These are phyloP conservation scores for Trametopsis cervina DNA, from an alignment of 768 basidiomycete species.

Conservation along the genomic window DNA sequence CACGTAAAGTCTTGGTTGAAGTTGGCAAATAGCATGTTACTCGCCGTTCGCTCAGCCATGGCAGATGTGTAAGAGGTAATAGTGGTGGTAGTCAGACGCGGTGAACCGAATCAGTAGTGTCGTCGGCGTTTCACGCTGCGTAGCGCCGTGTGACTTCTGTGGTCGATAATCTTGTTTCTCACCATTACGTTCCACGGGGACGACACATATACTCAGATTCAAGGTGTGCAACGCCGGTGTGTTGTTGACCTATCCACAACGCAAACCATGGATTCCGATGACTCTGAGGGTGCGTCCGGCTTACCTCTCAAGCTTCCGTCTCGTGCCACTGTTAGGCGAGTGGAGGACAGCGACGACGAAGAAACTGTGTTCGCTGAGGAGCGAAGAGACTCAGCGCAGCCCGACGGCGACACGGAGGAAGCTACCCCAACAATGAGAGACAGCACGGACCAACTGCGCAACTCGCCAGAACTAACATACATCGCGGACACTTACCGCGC, in stretches of 20 bases:
- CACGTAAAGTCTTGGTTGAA: constrained; percentile 98
- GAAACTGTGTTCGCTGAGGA: too few species aligned
- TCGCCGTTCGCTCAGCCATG: constrained; percentile 34
- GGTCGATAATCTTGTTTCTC: neutral
- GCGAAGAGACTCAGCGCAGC: too few species aligned
- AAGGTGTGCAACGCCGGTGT: too few species aligned
- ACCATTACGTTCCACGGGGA: neutral
- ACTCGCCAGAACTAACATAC: neutral
- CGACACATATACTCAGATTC: neutral
- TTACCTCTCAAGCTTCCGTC: neutral
- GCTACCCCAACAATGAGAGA: too few species aligned
- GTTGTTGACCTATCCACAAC: too few species aligned
- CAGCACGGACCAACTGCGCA: too few species aligned
- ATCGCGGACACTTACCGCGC: neutral
- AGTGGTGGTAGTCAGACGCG: constrained; percentile 2
- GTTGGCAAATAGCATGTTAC: constrained; percentile 77
- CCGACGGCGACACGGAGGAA: too few species aligned
- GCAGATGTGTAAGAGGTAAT: neutral
- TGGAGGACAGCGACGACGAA: neutral
- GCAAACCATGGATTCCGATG: too few species aligned
- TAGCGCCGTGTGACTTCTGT: neutral
- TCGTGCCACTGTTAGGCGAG: neutral
- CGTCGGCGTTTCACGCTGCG: neutral
- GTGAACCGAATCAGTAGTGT: too few species aligned
- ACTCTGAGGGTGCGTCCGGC: too few species aligned